A percentile compares a stretch with the other conserved stretches of the same genome.
phyloP scores from a whole-genome alignment of 352 stramenopile species.

The Pythium rishiriense region DNA sequence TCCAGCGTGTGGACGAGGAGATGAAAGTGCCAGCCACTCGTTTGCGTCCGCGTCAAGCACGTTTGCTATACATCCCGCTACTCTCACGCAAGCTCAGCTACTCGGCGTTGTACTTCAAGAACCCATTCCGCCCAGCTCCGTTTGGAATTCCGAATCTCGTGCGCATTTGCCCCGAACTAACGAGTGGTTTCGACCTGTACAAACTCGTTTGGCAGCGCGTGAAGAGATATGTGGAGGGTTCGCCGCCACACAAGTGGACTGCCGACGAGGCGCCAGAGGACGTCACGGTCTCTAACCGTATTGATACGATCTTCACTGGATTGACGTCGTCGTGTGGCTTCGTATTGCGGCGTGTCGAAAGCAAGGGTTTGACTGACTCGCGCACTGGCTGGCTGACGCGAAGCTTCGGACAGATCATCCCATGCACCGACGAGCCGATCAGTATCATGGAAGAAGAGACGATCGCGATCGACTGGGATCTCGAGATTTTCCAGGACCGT shows the following conservation, averaged over 20 bases:
- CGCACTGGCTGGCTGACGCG: conserved; percentile 75
- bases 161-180: conserved; percentile 81
- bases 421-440: conserved; percentile 69
- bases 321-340: conserved; percentile 76
- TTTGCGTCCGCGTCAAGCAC: conserved; percentile 65
- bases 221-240: conserved; percentile 69
- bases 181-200: conserved; percentile 80
- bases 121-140: conserved; percentile 83
- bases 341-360: conserved; percentile 77
- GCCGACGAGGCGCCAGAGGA: conserved; percentile 16
- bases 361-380: conserved; percentile 81
- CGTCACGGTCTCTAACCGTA: conserved; percentile 54
- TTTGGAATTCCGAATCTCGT: conserved; percentile 87
- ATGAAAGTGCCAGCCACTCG: conserved; percentile 68
- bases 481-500: conserved; percentile 82
- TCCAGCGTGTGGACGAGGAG: conserved; percentile 71
- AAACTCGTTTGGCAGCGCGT: conserved; percentile 82
- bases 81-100: conserved; percentile 87
- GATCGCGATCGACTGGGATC: conserved; percentile 87
- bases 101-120: conserved; percentile 88
- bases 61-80: conserved; percentile 77
- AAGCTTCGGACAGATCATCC: conserved; percentile 80
- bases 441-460: conserved; percentile 86
- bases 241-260: conserved; percentile 27
- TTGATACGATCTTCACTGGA: conserved; percentile 81